Percentiles rank a stretch among this genome's conserved stretches.
Conservation (phyloP, 2,329 filamentous ascomycete genomes). For the Neopestalotiopsis rosae region DNA sequence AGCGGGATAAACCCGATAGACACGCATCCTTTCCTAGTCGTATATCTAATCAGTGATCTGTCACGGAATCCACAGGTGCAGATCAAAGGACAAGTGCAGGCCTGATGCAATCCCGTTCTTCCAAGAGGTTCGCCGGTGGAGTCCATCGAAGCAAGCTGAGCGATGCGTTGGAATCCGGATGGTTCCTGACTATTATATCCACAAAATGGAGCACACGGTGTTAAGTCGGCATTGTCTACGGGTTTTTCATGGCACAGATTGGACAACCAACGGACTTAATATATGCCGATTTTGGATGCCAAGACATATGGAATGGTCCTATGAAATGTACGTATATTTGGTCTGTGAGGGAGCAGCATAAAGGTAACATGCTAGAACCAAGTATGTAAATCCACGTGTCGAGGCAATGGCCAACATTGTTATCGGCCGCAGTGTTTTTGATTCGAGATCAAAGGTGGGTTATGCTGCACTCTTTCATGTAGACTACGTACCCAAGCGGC, state of each 20-base stretch:
- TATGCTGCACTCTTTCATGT: background rate
- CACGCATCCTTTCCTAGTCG: too few relatives aligned
- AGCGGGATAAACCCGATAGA: too few relatives aligned
- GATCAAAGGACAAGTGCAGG: background rate
- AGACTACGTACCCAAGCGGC: background rate
- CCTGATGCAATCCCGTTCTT: background rate
- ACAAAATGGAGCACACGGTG: background rate
- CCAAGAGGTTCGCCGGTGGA: background rate
- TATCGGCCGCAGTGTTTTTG: too few relatives aligned
- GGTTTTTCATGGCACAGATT: background rate
- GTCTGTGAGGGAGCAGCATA: too few relatives aligned
- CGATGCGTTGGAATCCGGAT: background rate
- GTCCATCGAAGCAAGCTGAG: background rate
- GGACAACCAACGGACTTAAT: background rate
- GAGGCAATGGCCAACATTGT: too few relatives aligned
- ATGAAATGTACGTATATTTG: too few relatives aligned
- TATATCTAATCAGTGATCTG: too few relatives aligned
- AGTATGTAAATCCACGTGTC: too few relatives aligned
- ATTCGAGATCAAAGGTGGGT: too few relatives aligned
- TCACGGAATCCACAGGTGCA: too few relatives aligned
- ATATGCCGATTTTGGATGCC: background rate
- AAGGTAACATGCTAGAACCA: too few relatives aligned
- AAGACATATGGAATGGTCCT: background rate
- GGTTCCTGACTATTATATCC: background rate
- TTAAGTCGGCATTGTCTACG: background rate